A percentile compares a stretch with the other conserved stretches of the same genome.
These are phyloP conservation scores for Microthlaspi erraticum DNA, from an alignment of 345 rosid genomes.

Conservation along the genomic window DNA sequence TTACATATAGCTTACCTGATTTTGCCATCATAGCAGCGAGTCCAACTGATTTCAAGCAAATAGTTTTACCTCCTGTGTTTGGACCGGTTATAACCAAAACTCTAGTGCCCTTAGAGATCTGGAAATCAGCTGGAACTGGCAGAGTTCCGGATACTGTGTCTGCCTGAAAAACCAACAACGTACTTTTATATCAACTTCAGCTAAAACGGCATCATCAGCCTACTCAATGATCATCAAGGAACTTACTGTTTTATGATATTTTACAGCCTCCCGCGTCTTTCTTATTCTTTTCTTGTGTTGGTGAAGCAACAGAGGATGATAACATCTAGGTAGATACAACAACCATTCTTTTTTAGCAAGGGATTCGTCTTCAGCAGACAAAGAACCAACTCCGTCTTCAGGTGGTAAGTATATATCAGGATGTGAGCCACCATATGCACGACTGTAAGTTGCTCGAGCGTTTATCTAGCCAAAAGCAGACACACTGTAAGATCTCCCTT, in stretches of 20 bases:
- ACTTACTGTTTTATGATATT: slow-evolving; percentile 61
- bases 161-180: slow-evolving; percentile 53
- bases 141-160: slow-evolving; percentile 53
- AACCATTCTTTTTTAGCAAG: slow-evolving; percentile 62
- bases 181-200: slow-evolving; percentile 12
- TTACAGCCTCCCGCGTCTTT: slow-evolving; percentile 56
- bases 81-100: slow-evolving; percentile 92
- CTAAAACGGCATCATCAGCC: slow-evolving; percentile 18
- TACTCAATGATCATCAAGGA: slow-evolving; percentile 11
- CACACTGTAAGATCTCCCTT: slow-evolving; percentile 22
- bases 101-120: slow-evolving; percentile 63
- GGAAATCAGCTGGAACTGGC: slow-evolving; percentile 84
- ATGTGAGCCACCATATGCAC: slow-evolving; percentile 72
- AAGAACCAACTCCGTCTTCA: slow-evolving; percentile 48
- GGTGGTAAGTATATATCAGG: slow-evolving; percentile 71
- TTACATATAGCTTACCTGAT: slow-evolving; percentile 58
- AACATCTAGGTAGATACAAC: slow-evolving; percentile 77
- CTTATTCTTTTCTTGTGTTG: slow-evolving; percentile 69
- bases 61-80: slow-evolving; percentile 97
- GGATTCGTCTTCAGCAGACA: slow-evolving; percentile 45
- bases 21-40: slow-evolving; percentile 97
- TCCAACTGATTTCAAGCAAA: slow-evolving; percentile 90
- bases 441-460: slow-evolving; percentile 85
- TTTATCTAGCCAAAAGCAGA: slow-evolving; percentile 60
- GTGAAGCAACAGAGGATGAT: slow-evolving; percentile 87